Conservation (phyloP, 1,284 basidiomycete species). For the Irpex lacteus region DNA sequence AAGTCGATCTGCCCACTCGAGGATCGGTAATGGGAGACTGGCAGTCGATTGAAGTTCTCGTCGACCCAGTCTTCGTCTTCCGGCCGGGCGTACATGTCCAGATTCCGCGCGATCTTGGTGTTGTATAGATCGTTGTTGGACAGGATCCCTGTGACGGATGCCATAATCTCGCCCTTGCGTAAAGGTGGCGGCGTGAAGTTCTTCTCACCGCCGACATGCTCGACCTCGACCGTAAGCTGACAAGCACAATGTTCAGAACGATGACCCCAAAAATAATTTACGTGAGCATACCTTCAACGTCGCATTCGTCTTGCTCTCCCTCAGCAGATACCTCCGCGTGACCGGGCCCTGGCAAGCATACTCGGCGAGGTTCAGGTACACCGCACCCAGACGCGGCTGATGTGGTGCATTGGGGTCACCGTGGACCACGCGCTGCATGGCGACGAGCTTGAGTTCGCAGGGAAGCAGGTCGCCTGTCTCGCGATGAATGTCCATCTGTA, state of each 20-base stretch:
- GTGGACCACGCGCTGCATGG: conserved; percentile 57
- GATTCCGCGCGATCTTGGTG: conserved; percentile 44
- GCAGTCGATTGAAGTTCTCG: background rate
- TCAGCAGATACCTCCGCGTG: conserved; percentile 67
- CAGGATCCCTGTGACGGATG: conserved; percentile 59
- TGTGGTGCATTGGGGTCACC: conserved; percentile 50
- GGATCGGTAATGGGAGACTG: conserved; percentile 4
- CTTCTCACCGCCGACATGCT: conserved; percentile 55
- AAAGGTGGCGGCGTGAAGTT: conserved; percentile 65
- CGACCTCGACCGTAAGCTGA: conserved; percentile 63
- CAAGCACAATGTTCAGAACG: conserved; percentile 1
- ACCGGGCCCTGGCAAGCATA: conserved; percentile 66
- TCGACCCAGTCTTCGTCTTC: conserved; percentile 15
- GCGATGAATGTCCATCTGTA: conserved; percentile 63
- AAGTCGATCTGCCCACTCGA: conserved; percentile 36
- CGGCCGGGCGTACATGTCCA: conserved; percentile 40
- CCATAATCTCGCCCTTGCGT: conserved; percentile 68
- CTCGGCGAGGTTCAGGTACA: conserved; percentile 73
- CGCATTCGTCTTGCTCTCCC: conserved; percentile 78
- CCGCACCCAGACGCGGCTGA: conserved; percentile 61
- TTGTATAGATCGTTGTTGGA: conserved; percentile 50
- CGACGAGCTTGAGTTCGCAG: conserved; percentile 60
- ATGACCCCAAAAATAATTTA: background rate
- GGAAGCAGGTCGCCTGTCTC: conserved; percentile 51
- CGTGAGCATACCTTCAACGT: conserved; percentile 55